Evolutionary conservation across 1,139 yeast genomes (phyloP).

Genomic region (Zygoascus hellenicus): DNA sequence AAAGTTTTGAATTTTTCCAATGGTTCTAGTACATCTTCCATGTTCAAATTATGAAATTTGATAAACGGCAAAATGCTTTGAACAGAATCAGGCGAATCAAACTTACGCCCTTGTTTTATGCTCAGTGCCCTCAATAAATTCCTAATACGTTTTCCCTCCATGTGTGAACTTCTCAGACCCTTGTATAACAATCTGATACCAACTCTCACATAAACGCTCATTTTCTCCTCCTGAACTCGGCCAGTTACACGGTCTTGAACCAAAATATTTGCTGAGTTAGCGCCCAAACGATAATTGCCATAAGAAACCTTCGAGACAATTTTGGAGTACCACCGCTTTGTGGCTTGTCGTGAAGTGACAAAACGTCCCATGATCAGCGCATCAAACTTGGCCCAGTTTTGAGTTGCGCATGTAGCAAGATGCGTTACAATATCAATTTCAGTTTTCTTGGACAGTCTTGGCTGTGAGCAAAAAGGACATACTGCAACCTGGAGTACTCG

Average conservation of each 20-base stretch:
- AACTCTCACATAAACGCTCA: constrained; percentile 79
- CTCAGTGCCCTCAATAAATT: constrained; percentile 58
- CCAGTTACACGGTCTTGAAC: constrained; percentile 93
- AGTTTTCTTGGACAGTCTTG: constrained; percentile 49
- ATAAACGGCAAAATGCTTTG: constrained; percentile 71
- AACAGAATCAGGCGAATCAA: constrained; percentile 63
- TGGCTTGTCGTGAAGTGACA: constrained; percentile 76
- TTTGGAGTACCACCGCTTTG: constrained; percentile 84
- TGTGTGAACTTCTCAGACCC: constrained; percentile 49
- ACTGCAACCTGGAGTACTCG: constrained; percentile 53
- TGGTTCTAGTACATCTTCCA: constrained; percentile 57
- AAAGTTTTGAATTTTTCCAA: constrained; percentile 57
- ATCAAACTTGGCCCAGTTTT: constrained; percentile 67
- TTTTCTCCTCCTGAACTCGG: constrained; percentile 80
- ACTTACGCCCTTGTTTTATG: constrained; percentile 76
- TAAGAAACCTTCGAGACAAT: constrained; percentile 77
- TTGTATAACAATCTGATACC: constrained; percentile 83
- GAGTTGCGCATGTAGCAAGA: constrained; percentile 78
- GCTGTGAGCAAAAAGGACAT: constrained; percentile 74
- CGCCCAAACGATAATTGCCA: constrained; percentile 83
- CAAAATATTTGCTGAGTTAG: constrained; percentile 86
- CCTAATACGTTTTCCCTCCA: constrained; percentile 55
- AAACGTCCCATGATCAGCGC: constrained; percentile 62
- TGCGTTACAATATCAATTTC: constrained; percentile 75
- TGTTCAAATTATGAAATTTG: constrained; percentile 69